These are phyloP conservation scores for Nicotiana undulata DNA, from an alignment of 257 asterid species.

Conservation along the genomic window DNA sequence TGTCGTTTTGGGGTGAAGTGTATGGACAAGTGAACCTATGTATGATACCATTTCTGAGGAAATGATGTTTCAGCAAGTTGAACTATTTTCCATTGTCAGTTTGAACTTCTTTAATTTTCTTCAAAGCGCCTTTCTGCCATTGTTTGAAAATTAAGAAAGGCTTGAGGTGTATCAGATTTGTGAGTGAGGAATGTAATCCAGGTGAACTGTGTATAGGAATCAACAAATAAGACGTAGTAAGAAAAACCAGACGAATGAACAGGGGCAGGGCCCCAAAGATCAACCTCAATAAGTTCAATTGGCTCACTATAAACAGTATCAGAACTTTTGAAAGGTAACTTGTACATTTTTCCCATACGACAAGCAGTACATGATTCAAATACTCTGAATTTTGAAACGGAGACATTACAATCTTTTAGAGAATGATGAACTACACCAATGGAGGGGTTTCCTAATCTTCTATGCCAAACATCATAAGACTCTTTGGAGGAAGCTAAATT, in stretches of 20 bases:
- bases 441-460: background rate
- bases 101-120: background rate
- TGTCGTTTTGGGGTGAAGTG: background rate
- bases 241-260: background rate
- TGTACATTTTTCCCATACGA: background rate
- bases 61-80: background rate
- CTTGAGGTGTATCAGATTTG: background rate
- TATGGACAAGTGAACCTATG: background rate
- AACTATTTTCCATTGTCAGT: background rate
- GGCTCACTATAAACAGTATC: background rate
- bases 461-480: background rate
- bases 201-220: no score
- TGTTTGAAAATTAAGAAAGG: background rate
- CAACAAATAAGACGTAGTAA: background rate
- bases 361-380: background rate
- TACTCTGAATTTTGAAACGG: background rate
- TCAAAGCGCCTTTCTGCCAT: background rate
- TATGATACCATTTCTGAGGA: background rate
- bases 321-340: background rate
- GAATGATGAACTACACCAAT: no score
- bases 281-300: background rate
- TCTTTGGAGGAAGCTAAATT: background rate
- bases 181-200: background rate
- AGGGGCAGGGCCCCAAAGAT: constrained; percentile 2
- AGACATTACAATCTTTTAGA: background rate